A percentile compares a stretch with the other conserved stretches of the same genome.
Evolutionary conservation across 163 green algal species (phyloP).

Genomic region (Trebouxia gelatinosa): DNA sequence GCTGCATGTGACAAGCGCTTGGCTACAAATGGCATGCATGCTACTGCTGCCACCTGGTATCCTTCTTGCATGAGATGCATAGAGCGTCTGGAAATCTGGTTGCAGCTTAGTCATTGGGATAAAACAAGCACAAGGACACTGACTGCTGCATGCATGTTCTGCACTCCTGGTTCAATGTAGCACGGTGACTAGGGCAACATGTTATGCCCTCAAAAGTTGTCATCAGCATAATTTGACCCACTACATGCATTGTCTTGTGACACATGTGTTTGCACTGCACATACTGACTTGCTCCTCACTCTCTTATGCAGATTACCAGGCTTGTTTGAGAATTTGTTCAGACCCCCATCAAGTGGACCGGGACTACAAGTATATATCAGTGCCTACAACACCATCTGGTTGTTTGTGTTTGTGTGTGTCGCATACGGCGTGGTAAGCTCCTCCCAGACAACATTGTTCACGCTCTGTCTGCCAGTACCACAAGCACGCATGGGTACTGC

Average conservation of each 20-base stretch:
- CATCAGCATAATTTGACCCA: not conserved
- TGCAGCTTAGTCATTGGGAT: not conserved
- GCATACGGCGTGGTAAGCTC: slow-evolving; percentile 80
- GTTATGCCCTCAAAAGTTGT: not conserved
- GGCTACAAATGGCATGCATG: not conserved
- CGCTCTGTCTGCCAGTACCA: no score
- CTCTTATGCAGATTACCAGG: slow-evolving; percentile 52
- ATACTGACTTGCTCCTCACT: not conserved
- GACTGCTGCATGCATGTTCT: not conserved
- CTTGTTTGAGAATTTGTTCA: slow-evolving; percentile 65
- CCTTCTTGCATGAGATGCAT: not conserved
- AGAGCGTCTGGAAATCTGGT: not conserved
- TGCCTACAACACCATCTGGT: slow-evolving; percentile 86
- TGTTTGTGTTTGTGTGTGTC: slow-evolving; percentile 82
- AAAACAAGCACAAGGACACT: no score
- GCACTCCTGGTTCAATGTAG: not conserved
- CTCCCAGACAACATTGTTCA: no score
- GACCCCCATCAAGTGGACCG: slow-evolving; percentile 47
- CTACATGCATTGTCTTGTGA: not conserved
- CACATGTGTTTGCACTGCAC: not conserved
- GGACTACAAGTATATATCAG: slow-evolving; percentile 77
- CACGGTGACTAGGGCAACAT: no score
- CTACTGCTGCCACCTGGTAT: not conserved
- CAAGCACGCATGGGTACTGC: no score
- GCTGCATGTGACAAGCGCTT: no score